Base-by-base conservation (phyloP, 2,329 filamentous ascomycete species). In the Diaporthe sp. region DNA sequence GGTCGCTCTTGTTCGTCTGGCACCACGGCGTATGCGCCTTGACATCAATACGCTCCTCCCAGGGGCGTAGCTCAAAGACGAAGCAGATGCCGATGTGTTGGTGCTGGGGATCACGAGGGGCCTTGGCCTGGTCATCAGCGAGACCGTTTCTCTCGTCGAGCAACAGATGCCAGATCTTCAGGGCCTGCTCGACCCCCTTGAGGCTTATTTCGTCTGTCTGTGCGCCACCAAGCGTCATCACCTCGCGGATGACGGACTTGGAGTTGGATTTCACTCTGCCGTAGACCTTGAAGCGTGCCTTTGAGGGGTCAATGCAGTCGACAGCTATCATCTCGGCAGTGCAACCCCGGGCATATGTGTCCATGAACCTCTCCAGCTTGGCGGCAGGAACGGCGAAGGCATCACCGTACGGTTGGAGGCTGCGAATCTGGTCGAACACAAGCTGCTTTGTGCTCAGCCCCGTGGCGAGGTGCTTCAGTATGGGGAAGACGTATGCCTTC, bases 231-330 rank as follows among this genome's bases (percentile, higher is more conserved):
- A 65, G 39, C 13, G 59, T 65, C 59, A 44, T 46, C 5, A 65
- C 39, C 3, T 65, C 59, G 9, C 59, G 39, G 15, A 65, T 22
- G 39, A 65, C 59, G 3, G 59, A 42, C 6, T 65, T 65, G 6
- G 59, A 31, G 2, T 65, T 65, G 15, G 59, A 44, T 4, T 65
- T 65, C 2, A 42, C 39, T 19, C 59, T 46, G 59, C 37, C 39
- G 9, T 65, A 65, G 25, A 65, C 25, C 25, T 65, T 65, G 59
- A 65, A 65, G 7, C 59, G 59, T 31, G 59, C 59, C 12, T 65
- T 46, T 10, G 39, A 28, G 0, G 59, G 59, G 17, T 65, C 25
- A 15, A 65, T 22, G 7, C 59, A 65, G 59, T 65, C 59, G n/a
- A 65, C n/a, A 22, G 37, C 39, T 44, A 65, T 31, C 39, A 65